Evolutionary conservation across 2,329 filamentous ascomycete species (phyloP).

Genomic region (Microdochium nivale): DNA sequence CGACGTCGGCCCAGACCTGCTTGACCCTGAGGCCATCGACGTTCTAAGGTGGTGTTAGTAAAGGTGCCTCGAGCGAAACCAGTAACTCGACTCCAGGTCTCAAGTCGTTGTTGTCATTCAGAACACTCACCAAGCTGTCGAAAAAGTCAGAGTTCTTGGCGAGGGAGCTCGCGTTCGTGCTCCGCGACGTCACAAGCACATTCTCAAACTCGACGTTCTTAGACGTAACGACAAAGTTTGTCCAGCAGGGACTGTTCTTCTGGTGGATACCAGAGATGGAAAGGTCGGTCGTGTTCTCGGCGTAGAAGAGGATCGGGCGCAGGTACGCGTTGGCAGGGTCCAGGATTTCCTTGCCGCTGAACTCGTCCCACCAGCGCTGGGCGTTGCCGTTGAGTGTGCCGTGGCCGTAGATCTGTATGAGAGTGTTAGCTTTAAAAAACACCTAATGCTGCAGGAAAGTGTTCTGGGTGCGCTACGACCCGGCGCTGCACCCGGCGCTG

Average conservation of each 20-base stretch:
- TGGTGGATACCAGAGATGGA: constrained; percentile 49
- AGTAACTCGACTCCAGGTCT: too few species aligned
- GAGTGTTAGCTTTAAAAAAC: neutral
- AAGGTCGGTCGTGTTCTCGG: constrained; percentile 51
- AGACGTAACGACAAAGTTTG: constrained; percentile 50
- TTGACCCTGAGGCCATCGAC: constrained; percentile 43
- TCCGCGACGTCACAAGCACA: constrained; percentile 44
- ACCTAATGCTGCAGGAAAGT: too few species aligned
- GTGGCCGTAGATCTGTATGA: constrained; percentile 40
- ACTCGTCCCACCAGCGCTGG: constrained; percentile 33
- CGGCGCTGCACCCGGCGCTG: too few species aligned
- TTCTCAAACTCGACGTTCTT: constrained; percentile 45
- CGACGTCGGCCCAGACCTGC: constrained; percentile 41
- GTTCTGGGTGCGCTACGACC: too few species aligned
- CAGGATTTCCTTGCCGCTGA: constrained; percentile 33
- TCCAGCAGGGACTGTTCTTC: constrained; percentile 56
- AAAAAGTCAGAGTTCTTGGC: constrained; percentile 57
- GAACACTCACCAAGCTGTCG: constrained; percentile 25
- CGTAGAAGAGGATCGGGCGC: constrained; percentile 51
- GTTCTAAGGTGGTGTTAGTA: constrained; percentile 31
- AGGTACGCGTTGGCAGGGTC: constrained; percentile 46
- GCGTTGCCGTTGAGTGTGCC: constrained; percentile 49
- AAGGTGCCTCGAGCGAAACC: neutral
- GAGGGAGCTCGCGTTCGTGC: constrained; percentile 30
- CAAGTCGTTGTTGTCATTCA: too few species aligned